Base-by-base conservation (phyloP, 2,329 filamentous ascomycete species). In the Fusarium coicis region DNA sequence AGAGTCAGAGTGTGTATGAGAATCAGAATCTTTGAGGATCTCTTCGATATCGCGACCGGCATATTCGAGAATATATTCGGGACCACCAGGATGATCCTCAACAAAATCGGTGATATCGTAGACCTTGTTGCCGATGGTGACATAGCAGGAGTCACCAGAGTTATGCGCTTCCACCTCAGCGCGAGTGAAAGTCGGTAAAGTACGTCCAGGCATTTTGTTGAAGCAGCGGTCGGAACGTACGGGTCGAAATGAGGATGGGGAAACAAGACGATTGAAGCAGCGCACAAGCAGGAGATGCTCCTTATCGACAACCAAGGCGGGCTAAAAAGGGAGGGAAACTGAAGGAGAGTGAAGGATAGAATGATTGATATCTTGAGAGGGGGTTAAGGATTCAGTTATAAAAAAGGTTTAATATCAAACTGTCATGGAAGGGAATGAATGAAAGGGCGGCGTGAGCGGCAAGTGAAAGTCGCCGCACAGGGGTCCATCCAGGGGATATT, bases 41-140 rank as follows among this genome's bases (percentile, higher is more conserved):
- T 91, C 87, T 73, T 89, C 88, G 65, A 98, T 87, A 82, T 99
- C 96, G 82, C 94, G 93, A 74, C 96, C 96, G 37, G 89, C 96
- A 81, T 96, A 97, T 59, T 97, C 93, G 72, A 98, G 86, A 70
- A 99, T 92, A 76, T 98, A 86, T 71, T 97, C 93, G 77, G 91
- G 90, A 66, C 96, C 96, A 76, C 96, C 96, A 30, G 96, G 96
- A 81, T 99, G 96, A 75, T 95, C 92, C 58, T 95, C 90, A 69
- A 98, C 83, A 79, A 99, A 99, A 63, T 93, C 90, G 66, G 96
- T 98, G 73, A 99, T 89, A 86, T 99, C 96, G 87, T 95, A 99
- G 76, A 99, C 96, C 77, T 96, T 97, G 66, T 89, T 88, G 71
- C 94, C 95, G 61, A 98, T 87, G 7, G 93, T 96, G 76, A 99